phyloP scores from a whole-genome alignment of 495 filamentous ascomycete species.

The Lepraria neglecta region DNA sequence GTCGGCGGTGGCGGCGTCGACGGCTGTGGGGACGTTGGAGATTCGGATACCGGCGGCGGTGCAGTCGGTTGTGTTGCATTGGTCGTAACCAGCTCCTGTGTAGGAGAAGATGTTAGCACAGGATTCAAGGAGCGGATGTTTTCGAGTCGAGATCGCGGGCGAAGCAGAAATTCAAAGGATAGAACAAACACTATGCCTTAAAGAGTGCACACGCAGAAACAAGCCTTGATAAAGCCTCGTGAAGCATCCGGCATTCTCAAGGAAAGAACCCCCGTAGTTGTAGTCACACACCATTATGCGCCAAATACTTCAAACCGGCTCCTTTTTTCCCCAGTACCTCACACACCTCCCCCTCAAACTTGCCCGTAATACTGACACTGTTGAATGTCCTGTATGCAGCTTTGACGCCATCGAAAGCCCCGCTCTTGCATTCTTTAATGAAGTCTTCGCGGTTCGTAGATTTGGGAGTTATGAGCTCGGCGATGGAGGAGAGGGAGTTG shows the following conservation, averaged over 20 bases:
- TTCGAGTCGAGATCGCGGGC: no score
- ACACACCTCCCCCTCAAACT: slow-evolving; percentile 61
- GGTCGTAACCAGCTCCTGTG: slow-evolving; percentile 72
- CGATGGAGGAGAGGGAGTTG: slow-evolving; percentile 44
- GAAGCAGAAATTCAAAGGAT: no score
- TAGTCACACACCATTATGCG: slow-evolving; percentile 48
- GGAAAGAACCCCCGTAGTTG: no score
- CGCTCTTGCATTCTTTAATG: slow-evolving; percentile 62
- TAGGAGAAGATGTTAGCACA: not conserved
- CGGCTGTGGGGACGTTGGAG: slow-evolving; percentile 73
- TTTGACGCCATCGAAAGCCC: slow-evolving; percentile 59
- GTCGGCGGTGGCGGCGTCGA: slow-evolving; percentile 78
- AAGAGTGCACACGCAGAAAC: no score
- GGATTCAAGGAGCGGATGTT: no score
- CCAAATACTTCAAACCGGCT: slow-evolving; percentile 41
- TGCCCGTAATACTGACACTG: slow-evolving; percentile 61
- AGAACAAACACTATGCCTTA: no score
- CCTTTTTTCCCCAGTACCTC: slow-evolving; percentile 46
- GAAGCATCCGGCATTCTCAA: no score
- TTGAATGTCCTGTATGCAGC: slow-evolving; percentile 73
- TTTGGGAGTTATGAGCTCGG: slow-evolving; percentile 43
- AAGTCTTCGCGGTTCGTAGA: slow-evolving; percentile 61
- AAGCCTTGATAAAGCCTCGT: no score
- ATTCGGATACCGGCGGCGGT: slow-evolving; percentile 58
- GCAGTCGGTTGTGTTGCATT: slow-evolving; percentile 66